Evolutionary conservation across 352 stramenopile species (phyloP).

Genomic region (Paralagenidium karlingii): DNA sequence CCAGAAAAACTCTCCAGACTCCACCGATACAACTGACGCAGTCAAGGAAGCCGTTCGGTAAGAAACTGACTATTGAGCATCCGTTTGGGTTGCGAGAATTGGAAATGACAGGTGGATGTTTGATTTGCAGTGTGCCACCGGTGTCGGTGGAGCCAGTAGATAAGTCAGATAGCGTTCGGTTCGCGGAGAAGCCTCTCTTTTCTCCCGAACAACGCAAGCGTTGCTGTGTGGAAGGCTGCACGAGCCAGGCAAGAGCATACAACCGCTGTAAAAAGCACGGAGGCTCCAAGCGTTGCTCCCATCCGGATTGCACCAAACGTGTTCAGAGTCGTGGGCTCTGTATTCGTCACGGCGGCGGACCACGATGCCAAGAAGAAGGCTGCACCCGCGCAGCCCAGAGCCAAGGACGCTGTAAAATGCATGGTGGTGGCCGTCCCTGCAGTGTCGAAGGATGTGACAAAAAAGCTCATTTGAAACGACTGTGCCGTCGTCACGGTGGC

Average conservation of each 20-base stretch:
- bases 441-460: slow-evolving; percentile 6
- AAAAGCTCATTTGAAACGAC: slow-evolving; percentile 31
- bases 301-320: slow-evolving; percentile 4
- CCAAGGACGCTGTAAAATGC: slow-evolving; percentile 20
- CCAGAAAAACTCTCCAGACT: too few species aligned
- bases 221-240: slow-evolving; percentile 3
- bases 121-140: too few species aligned
- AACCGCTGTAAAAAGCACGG: slow-evolving; percentile 8
- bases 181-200: too few species aligned
- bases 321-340: slow-evolving; percentile 24
- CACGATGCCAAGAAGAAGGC: slow-evolving; percentile 2
- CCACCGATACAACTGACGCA: too few species aligned
- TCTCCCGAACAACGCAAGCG: slow-evolving; percentile 2
- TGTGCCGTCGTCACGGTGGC: slow-evolving; percentile 75
- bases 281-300: slow-evolving; percentile 7
- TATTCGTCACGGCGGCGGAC: slow-evolving; percentile 20
- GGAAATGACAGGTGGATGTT: too few species aligned
- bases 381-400: slow-evolving; percentile 44
- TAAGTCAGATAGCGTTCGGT: too few species aligned
- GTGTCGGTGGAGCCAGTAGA: too few species aligned
- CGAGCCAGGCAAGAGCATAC: slow-evolving; percentile 7
- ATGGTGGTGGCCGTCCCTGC: slow-evolving; percentile 7
- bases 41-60: too few species aligned
- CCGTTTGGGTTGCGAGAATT: too few species aligned
- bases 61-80: too few species aligned